Percentiles rank a stretch among this genome's conserved stretches.
These are phyloP conservation scores for Populus euphratica DNA, from an alignment of 345 rosid species.

Conservation along the genomic window DNA sequence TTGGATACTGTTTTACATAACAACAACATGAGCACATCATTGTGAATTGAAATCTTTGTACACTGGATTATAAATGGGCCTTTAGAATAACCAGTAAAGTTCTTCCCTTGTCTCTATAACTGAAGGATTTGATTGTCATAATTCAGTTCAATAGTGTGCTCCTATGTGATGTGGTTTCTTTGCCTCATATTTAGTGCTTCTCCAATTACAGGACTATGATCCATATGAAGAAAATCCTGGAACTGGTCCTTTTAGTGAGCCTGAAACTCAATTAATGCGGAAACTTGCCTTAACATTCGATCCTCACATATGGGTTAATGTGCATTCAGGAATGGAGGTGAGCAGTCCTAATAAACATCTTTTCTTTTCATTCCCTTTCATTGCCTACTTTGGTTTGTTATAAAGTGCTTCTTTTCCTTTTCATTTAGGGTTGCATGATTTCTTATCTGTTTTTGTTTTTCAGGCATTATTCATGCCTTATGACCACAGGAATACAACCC, in stretches of 20 bases:
- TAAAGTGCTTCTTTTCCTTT: not conserved
- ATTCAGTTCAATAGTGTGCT: not conserved
- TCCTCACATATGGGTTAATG: conserved; percentile 95
- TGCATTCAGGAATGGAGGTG: conserved; percentile 97
- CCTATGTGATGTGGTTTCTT: not conserved
- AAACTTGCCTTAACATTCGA: conserved; percentile 84
- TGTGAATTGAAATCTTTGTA: not conserved
- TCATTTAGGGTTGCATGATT: conserved; percentile 10
- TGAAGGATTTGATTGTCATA: not conserved
- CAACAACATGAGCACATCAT: not conserved
- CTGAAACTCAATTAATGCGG: conserved; percentile 88
- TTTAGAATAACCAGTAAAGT: conserved; percentile 1
- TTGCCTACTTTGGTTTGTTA: not conserved
- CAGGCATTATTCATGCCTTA: conserved; percentile 98
- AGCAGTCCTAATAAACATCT: conserved; percentile 4
- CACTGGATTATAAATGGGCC: not conserved
- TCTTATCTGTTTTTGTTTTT: conserved; percentile 14
- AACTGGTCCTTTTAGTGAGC: conserved; percentile 85
- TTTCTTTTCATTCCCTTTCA: not conserved
- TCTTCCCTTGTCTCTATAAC: not conserved
- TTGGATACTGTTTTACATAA: conserved; percentile 5
- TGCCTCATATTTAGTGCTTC: conserved; percentile 11
- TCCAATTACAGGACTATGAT: conserved; percentile 72
- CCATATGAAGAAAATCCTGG: conserved; percentile 99
- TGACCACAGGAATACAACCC: conserved; percentile 88